A percentile compares a stretch with the other conserved stretches of the same genome.
phyloP scores from a whole-genome alignment of 495 filamentous ascomycete species.

The Immersiella caudata region DNA sequence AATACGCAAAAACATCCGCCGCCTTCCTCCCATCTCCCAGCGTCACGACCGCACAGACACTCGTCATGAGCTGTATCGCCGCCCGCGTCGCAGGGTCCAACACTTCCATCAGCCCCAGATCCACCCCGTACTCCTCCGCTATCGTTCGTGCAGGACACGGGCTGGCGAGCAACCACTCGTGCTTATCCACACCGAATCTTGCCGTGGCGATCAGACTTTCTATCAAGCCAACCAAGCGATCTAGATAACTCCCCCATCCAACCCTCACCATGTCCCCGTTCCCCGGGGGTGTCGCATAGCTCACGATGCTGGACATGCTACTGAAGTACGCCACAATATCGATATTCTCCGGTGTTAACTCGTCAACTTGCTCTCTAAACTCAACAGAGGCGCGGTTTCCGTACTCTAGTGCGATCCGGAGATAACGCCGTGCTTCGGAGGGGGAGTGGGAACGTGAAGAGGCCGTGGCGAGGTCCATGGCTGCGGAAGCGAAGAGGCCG shows the following conservation, averaged over 20 bases:
- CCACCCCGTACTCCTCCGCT: neutral
- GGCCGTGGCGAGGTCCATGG: conserved; percentile 4
- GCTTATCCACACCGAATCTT: neutral
- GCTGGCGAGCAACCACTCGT: conserved; percentile 11
- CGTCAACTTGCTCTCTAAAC: conserved; percentile 3
- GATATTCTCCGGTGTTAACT: conserved; percentile 5
- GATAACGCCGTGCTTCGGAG: neutral
- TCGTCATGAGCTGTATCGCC: neutral
- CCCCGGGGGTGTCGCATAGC: neutral
- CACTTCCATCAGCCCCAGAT: neutral
- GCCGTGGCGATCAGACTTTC: neutral
- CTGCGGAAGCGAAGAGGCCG: conserved; percentile 15
- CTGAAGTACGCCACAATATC: conserved; percentile 17
- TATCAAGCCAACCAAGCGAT: neutral
- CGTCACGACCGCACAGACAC: neutral
- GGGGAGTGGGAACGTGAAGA: neutral
- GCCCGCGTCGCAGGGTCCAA: conserved; percentile 2
- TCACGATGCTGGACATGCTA: conserved; percentile 4
- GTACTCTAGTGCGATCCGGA: conserved; percentile 5
- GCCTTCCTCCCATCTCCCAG: neutral
- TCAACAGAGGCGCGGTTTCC: conserved; percentile 2
- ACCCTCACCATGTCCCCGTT: neutral
- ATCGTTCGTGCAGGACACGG: neutral
- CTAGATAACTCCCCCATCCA: no score
- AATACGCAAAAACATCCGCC: neutral